Evolutionary conservation across 2,329 filamentous ascomycete genomes (phyloP), one percentile per base, ranked within the genome.

Genomic region (Ustulina deusta): DNA sequence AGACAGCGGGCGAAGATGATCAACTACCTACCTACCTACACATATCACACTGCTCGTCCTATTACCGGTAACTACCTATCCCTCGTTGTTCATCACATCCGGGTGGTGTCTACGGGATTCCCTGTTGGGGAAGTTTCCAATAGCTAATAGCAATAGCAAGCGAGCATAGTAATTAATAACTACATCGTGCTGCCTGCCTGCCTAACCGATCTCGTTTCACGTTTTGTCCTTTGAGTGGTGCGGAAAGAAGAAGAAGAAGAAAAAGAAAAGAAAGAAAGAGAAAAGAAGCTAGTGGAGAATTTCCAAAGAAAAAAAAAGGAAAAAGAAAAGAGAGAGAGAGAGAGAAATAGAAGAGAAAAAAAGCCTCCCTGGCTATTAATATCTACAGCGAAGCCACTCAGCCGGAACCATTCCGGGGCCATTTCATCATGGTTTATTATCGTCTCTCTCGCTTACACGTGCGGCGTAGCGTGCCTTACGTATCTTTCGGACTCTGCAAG

Each of bases 401-500:
- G 20, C 54, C 54, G 54, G 54, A 56, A 56, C 7, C 22, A 10
- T 56, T 56, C 54, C 54, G 54, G 36, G 7, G 6, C 29, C 25
- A 20, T 36, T 20, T 44, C 36, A 29, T 56, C 36, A 29, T 40
- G 15, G 22, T 54, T 17, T 20, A 20, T 38, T 51, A 27, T 51
- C n/a, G 27, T 32, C 11, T 15, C 3, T 13, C 32, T 17, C 20
- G 34, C 15, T 22, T 40, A 38, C 32, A 54, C 22, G 22, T n/a
- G 34, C 6, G 15, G 5, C 36, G 2, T 56, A 40, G 34, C 34
- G 52, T n/a, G 36, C 34, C 5, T 17, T 27, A n/a, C 15, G 17
- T 38, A 61, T 62, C 54, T 57, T 22, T 38, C 29, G 56, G 3
- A 25, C 36, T 54, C 57, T 69, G 66, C 61, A 63, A 67, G 65